A percentile compares a stretch with the other conserved stretches of the same genome.
Conservation (phyloP, 2,329 filamentous ascomycete genomes). For the Colletotrichum ledebouriae region DNA sequence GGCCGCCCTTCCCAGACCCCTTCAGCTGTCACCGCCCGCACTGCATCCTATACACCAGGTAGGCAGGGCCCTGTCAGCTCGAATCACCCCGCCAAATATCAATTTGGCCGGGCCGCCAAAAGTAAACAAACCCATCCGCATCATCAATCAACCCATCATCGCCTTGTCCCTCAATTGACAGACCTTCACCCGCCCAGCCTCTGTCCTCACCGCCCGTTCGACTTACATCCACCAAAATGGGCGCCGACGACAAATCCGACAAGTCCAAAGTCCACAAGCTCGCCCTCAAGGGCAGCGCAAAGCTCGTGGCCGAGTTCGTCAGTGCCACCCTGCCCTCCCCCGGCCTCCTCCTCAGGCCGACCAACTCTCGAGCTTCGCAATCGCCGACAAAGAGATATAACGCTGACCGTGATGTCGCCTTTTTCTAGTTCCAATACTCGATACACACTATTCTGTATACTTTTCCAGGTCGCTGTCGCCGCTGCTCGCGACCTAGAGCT, state of each 20-base stretch:
- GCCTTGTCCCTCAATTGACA: background rate
- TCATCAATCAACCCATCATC: background rate
- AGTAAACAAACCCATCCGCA: slow-evolving; percentile 32
- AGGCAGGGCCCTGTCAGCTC: background rate
- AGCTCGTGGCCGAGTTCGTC: slow-evolving; percentile 95
- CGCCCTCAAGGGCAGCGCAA: slow-evolving; percentile 85
- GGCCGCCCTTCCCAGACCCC: background rate
- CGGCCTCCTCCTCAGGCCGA: background rate
- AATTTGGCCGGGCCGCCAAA: slow-evolving; percentile 16
- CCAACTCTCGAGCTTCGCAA: too few relatives aligned
- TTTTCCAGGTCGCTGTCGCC: rapidly evolving
- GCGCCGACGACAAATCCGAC: slow-evolving; percentile 53
- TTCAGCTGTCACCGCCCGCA: slow-evolving; percentile 11
- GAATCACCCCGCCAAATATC: slow-evolving; percentile 39
- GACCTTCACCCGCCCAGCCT: background rate
- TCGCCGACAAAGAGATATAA: background rate
- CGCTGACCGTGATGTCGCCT: slow-evolving; percentile 45
- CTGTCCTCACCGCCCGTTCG: background rate
- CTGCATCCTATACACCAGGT: background rate
- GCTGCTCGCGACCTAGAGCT: slow-evolving; percentile 13
- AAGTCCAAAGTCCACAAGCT: slow-evolving; percentile 96
- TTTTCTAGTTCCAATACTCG: slow-evolving; percentile 87
- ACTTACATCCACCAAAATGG: slow-evolving; percentile 16
- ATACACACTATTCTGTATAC: slow-evolving; percentile 94
- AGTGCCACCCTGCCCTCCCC: slow-evolving; percentile 52